Conservation (phyloP, 1,284 basidiomycete species). For the Fistulinella cinereoalba region DNA sequence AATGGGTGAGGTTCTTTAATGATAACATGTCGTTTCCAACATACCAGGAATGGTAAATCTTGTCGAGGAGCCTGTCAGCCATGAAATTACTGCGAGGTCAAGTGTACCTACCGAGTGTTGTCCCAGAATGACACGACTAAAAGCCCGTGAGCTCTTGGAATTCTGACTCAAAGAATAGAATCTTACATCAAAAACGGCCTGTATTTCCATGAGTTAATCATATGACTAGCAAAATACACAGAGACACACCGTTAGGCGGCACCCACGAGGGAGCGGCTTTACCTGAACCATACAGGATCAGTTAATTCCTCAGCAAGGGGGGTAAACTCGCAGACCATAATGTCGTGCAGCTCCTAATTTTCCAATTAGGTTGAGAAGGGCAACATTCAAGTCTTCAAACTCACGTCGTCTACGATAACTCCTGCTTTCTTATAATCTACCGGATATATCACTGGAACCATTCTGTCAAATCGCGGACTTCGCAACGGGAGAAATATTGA, state of each 20-base stretch:
- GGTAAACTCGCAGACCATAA: constrained; percentile 46
- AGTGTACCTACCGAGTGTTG: constrained; percentile 26
- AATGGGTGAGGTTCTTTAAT: not conserved
- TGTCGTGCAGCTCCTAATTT: constrained; percentile 53
- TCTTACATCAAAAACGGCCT: constrained; percentile 71
- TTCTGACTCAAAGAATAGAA: not conserved
- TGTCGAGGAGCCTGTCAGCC: not conserved
- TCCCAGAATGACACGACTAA: constrained; percentile 28
- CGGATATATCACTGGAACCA: constrained; percentile 60
- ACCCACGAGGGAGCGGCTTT: constrained; percentile 55
- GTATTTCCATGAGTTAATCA: not conserved
- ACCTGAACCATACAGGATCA: constrained; percentile 40
- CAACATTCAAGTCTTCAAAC: constrained; percentile 21
- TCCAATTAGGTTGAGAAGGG: not conserved
- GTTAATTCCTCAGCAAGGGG: not conserved
- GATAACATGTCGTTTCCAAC: constrained; percentile 13
- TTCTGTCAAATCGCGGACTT: not conserved
- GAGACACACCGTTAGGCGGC: constrained; percentile 64
- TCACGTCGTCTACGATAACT: constrained; percentile 75
- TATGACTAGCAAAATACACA: not conserved
- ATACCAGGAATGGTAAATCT: constrained; percentile 65
- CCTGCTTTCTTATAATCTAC: constrained; percentile 69
- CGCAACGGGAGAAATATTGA: not conserved
- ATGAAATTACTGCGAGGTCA: not conserved
- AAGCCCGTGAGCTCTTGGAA: constrained; percentile 1